phyloP scores from a whole-genome alignment of 768 basidiomycete genomes.

The Mycena epipterygia region DNA sequence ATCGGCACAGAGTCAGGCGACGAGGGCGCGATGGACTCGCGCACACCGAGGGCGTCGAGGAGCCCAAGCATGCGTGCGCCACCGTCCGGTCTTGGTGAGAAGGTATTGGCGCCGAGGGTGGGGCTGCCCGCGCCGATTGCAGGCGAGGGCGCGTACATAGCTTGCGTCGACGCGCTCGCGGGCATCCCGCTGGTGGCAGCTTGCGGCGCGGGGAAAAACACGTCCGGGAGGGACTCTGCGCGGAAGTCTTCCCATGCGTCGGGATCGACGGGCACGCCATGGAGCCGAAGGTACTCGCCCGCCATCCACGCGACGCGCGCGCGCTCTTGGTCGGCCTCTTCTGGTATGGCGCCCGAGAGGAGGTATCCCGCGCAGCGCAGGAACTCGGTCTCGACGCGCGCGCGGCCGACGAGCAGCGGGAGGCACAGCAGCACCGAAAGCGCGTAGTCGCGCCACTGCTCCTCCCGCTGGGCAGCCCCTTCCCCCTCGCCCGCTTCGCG shows the following conservation, averaged over 20 bases:
- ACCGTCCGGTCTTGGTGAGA: constrained; percentile 67
- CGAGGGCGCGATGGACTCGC: constrained; percentile 18
- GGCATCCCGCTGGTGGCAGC: constrained; percentile 48
- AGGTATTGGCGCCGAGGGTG: constrained; percentile 63
- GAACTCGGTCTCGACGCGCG: constrained; percentile 79
- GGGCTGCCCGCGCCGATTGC: constrained; percentile 48
- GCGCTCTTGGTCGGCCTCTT: constrained; percentile 50
- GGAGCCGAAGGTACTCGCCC: constrained; percentile 72
- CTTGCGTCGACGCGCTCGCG: constrained; percentile 65
- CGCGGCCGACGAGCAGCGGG: constrained; percentile 67
- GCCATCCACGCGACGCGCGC: constrained; percentile 74
- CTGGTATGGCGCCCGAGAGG: constrained; percentile 67
- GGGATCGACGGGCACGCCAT: constrained; percentile 65
- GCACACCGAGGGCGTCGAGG: constrained; percentile 57
- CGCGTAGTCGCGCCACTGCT: constrained; percentile 75
- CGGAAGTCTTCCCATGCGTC: constrained; percentile 72
- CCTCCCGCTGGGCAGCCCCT: constrained; percentile 36
- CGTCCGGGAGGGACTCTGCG: constrained; percentile 63
- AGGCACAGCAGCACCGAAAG: constrained; percentile 71
- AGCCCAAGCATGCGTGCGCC: constrained; percentile 53
- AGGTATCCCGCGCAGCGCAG: constrained; percentile 75
- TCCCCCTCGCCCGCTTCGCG: constrained; percentile 28
- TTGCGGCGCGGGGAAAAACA: constrained; percentile 45
- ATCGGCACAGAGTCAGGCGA: constrained; percentile 34
- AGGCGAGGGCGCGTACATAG: constrained; percentile 66